These are phyloP conservation scores for Rhizophagus sp. DNA, from an alignment of 192 early-diverging fungal species.

Conservation along the genomic window DNA sequence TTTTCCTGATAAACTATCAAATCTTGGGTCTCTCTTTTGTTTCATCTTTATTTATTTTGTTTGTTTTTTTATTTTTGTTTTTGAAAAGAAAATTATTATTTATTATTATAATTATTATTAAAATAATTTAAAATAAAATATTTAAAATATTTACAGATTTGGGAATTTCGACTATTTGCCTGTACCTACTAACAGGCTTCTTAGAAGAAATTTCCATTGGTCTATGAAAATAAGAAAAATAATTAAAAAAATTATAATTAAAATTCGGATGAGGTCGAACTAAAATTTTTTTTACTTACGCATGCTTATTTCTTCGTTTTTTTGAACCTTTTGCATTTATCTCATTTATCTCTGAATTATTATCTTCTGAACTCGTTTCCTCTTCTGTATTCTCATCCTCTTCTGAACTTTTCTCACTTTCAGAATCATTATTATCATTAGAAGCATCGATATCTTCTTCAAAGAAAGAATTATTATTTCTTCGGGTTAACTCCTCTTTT, in stretches of 20 bases:
- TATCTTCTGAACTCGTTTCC: background rate
- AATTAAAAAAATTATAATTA: background rate
- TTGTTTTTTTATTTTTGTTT: background rate
- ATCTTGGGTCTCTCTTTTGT: conserved; percentile 91
- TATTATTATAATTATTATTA: background rate
- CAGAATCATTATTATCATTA: too few relatives aligned
- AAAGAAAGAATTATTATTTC: too few relatives aligned
- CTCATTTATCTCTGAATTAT: background rate
- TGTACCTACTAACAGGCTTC: conserved; percentile 67
- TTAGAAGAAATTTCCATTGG: conserved; percentile 82
- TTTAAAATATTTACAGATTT: conserved; percentile 40
- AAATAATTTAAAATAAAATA: background rate
- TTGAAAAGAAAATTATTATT: background rate
- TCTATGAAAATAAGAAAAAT: conserved; percentile 39
- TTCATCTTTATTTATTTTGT: conserved; percentile 22
- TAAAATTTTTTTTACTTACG: background rate
- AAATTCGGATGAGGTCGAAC: background rate
- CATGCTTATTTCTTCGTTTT: background rate
- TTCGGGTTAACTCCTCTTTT: too few relatives aligned
- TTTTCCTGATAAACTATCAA: conserved; percentile 86
- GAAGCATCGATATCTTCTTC: too few relatives aligned
- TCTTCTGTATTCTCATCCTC: background rate
- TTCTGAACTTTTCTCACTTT: background rate
- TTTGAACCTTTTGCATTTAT: background rate
- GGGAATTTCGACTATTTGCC: conserved; percentile 66